These are phyloP conservation scores for Penicillium hesseltinei DNA, from an alignment of 2,329 filamentous ascomycete species.

Conservation along the genomic window DNA sequence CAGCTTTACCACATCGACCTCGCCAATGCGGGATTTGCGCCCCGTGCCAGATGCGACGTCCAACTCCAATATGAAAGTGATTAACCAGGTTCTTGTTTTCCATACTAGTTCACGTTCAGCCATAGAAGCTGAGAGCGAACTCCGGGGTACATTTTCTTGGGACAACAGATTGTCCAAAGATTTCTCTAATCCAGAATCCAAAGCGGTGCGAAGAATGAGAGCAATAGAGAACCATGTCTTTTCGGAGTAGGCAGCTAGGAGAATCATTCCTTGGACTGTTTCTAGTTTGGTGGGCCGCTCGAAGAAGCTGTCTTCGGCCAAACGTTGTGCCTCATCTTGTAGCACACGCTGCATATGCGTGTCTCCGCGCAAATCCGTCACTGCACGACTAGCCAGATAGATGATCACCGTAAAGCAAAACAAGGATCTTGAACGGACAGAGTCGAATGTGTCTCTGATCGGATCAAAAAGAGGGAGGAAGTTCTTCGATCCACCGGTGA, in stretches of 20 bases:
- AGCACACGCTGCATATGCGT: slow-evolving; percentile 36
- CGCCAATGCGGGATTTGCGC: slow-evolving; percentile 35
- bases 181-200: slow-evolving; percentile 37
- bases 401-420: slow-evolving; percentile 40
- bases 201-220: slow-evolving; percentile 35
- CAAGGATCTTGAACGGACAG: slow-evolving; percentile 35
- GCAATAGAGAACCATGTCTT: slow-evolving; percentile 40
- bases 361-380: slow-evolving; percentile 32
- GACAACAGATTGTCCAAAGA: slow-evolving; percentile 34
- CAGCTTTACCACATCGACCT: slow-evolving; percentile 34
- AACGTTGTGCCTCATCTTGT: slow-evolving; percentile 36
- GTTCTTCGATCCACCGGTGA: slow-evolving; percentile 35
- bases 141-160: slow-evolving; percentile 33
- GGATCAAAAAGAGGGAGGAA: slow-evolving; percentile 36
- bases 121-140: slow-evolving; percentile 35
- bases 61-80: slow-evolving; percentile 35
- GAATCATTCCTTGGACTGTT: slow-evolving; percentile 38
- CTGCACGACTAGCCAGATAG: slow-evolving; percentile 36
- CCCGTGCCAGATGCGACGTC: slow-evolving; percentile 38
- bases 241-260: slow-evolving; percentile 37
- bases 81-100: slow-evolving; percentile 38
- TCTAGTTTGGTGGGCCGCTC: slow-evolving; percentile 38
- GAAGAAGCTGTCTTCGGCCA: slow-evolving; percentile 39
- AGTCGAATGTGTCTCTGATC: slow-evolving; percentile 38
- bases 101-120: slow-evolving; percentile 36